Base-by-base conservation (phyloP, 257 asterid genomes). In the Scutellaria barbata region DNA sequence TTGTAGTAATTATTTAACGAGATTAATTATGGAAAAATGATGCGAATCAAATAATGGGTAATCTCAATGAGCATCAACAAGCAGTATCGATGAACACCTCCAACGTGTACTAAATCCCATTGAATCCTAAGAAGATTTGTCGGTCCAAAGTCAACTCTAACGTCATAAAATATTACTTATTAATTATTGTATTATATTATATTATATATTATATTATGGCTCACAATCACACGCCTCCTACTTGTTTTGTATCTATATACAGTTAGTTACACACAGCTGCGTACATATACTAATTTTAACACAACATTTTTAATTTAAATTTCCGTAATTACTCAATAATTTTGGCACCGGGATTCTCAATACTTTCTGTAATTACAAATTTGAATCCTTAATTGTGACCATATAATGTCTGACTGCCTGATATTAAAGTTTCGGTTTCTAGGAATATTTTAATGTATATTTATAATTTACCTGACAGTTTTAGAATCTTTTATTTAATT, bases 61-160 rank as follows among this genome's bases (percentile, higher is more conserved):
- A 68, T 25, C 33, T 17, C 14, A 22, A 61, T 3, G 5, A 30
- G 35, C 55, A 68, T 9, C 7, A 60, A 43, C 53, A 30, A 43
- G 63, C 25, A 60, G 58, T 59, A 41, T 22, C 60, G 35, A 59
- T 37, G 18, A 48, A 45, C 43, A n/a, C 33, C 69, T 72, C 33
- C 65, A 81, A 66, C 68, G 80, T 80, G 84, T 80, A 71, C 71
- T 64, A 69, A 78, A 84, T 82, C 85, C 67, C 78, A 71, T 66
- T 79, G 83, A 81, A 85, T 83, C 93, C 84, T 75, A 80, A 75
- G 81, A 78, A 74, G 87, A 87, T 87, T 77, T 83, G 93, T 80
- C 88, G 86, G 87, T 74, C 69, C 73, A 45, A 68, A 65, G 85
- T 86, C 92, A 77, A 81, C 84, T 72, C 0, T 13, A 65, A 7